Evolutionary conservation across 495 filamentous ascomycete genomes (phyloP), one percentile per base, ranked within the genome.

Genomic region (Podospora fimiseda): DNA sequence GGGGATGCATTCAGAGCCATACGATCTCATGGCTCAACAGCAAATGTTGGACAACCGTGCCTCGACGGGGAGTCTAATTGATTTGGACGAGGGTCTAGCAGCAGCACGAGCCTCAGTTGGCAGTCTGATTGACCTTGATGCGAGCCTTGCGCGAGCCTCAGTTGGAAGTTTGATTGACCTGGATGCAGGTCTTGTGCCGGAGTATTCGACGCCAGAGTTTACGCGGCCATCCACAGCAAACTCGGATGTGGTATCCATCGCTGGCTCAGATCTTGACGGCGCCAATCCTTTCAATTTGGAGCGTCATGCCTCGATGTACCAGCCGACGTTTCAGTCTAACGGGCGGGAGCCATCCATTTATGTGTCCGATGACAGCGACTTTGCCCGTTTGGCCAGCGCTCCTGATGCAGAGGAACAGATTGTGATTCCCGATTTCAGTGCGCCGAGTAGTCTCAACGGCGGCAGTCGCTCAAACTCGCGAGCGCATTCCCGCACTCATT

Each of bases 241-340:
- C 59, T 80, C 74, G 18, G 77, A 79, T 54, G 74, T 67, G 11
- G 74, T 56, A 3, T 74, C 68, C 2, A 61, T 75, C 37, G 58
- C 69, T 6, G 74, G 74, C 20, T 76, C 73, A 0, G 74, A 78
- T 27, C 66, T 73, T 7, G 73, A 72, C 33, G 61, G 65, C 11
- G 68, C 66, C 6, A 77, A 77, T 52, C 78, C 78, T 2, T 81
- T 81, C 51, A 74, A 79, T 36, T 64, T 79, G 9, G 76, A 80
- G 59, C 72, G 75, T 11, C 78, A 79, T 54, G 69, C 74, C 0
- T 78, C 77, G 22, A 60, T 78, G 2, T 80, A 78, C 49, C 68
- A 68, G 15, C n/a, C n/a, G n/a, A 69, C 72, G 0, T 30, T 61
- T 11, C 58, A 56, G 41, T 51, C 66, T 14, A 27, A 47, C 11